Evolutionary conservation across 306 rosid species (phyloP), one percentile per base, ranked within the genome.

Genomic region (Cucumis sativus): DNA sequence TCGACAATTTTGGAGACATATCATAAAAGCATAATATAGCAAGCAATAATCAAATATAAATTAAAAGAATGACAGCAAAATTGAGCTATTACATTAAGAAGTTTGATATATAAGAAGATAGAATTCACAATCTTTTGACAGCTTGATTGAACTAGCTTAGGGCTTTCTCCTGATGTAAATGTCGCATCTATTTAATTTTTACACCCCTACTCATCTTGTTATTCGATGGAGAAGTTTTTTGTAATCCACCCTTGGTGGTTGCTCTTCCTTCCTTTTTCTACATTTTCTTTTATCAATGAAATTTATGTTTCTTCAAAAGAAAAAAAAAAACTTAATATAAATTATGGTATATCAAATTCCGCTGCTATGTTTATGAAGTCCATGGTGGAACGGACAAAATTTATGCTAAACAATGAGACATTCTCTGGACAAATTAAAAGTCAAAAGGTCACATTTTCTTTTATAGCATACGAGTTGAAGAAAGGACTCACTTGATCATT

Each of bases 401-500:
- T 25, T 25, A 49, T 4, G 33, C 45, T 28, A 51, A 73, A 51
- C 49, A 73, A 21, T 21, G 8, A 66, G 28, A 70, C 14, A 49
- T 47, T 70, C n/a, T 45, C 20, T 43, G 25, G 28, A 72, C 28
- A 25, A 70, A 49, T 4, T 15, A 72, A 72, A 51, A 40, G 23
- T n/a, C 13, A 49, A 70, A 72, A 28, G 8, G 62, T 33, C 25
- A 51, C 59, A 51, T 25, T 68, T 25, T 72, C 28, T 72, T 8
- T 51, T 20, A 75, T 58, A 58, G 64, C 78, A 78, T 75, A 77
- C 57, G 62, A 67, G 81, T 57, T 82, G 77, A 77, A 74, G 82
- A 81, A 77, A 83, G 68, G 81, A 82, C 79, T 84, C 90, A 94
- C 98, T 81, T 94, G 98, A 82, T 80, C 84, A 55, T 84, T 89